Percentiles rank a stretch among this genome's conserved stretches.
These are phyloP conservation scores for Tillandsia fasciculata DNA, from an alignment of 176 grass and related monocot genomes.

Conservation along the genomic window DNA sequence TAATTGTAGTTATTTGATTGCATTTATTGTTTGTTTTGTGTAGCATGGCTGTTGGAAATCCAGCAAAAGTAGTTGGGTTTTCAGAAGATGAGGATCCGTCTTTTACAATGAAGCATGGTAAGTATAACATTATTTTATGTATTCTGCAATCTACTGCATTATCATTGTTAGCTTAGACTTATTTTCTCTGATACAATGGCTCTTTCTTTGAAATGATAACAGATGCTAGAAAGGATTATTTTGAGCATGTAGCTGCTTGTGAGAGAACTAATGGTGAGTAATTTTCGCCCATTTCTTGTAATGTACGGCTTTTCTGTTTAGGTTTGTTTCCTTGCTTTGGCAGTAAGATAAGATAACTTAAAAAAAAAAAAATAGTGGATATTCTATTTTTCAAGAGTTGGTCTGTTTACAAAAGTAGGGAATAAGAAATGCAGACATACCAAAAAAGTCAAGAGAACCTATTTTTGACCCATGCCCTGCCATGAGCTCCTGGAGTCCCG, in stretches of 20 bases:
- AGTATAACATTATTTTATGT: slow-evolving; percentile 12
- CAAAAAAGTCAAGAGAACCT: too few relatives aligned
- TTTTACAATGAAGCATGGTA: slow-evolving; percentile 99
- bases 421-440: too few relatives aligned
- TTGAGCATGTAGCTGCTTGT: slow-evolving; percentile 64
- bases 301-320: neutral
- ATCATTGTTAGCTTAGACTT: neutral
- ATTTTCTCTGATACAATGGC: neutral
- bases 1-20: neutral
- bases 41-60: slow-evolving; percentile 98
- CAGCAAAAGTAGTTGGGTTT: slow-evolving; percentile 83
- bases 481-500: too few relatives aligned
- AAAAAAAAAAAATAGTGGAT: neutral
- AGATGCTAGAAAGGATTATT: slow-evolving; percentile 94
- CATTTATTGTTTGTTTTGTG: slow-evolving; percentile 27
- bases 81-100: slow-evolving; percentile 81
- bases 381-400: neutral
- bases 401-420: neutral
- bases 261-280: slow-evolving; percentile 37
- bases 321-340: neutral
- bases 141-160: slow-evolving; percentile 3
- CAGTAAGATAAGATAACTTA: neutral
- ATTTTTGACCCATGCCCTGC: too few relatives aligned
- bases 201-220: slow-evolving; percentile 23
- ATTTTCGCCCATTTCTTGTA: slow-evolving; percentile 2